Conservation (phyloP, 345 rosid species). For the Raphanus raphanistrum region DNA sequence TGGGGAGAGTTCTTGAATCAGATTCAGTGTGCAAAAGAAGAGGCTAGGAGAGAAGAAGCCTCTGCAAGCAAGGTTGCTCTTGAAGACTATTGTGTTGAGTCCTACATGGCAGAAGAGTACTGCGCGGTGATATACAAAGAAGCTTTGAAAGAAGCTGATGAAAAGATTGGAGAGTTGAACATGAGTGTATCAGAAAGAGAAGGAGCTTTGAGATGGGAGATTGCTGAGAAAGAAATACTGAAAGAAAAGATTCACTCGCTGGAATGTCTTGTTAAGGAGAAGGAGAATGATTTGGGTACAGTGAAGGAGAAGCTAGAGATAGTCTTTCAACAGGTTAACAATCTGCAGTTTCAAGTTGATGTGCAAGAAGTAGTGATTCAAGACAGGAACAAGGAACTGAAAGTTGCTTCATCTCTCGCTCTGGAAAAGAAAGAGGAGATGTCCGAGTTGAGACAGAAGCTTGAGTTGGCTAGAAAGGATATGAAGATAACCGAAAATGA, state of each 20-base stretch:
- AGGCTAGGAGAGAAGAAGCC: conserved; percentile 22
- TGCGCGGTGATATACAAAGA: conserved; percentile 42
- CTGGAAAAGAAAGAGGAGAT: conserved; percentile 45
- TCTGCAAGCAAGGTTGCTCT: conserved; percentile 30
- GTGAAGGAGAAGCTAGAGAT: conserved; percentile 42
- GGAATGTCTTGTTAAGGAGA: conserved; percentile 39
- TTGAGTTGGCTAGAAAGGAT: conserved; percentile 42
- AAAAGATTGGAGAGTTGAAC: conserved; percentile 44
- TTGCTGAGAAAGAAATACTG: conserved; percentile 49
- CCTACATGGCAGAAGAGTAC: conserved; percentile 43
- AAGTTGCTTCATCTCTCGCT: conserved; percentile 37
- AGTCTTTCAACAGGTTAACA: conserved; percentile 42
- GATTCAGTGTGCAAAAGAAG: conserved; percentile 33
- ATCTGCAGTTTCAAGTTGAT: conserved; percentile 41
- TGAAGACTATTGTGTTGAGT: conserved; percentile 52
- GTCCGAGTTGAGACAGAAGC: conserved; percentile 37
- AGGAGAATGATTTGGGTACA: conserved; percentile 47
- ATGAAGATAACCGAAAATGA: conserved; percentile 45
- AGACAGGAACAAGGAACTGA: conserved; percentile 42
- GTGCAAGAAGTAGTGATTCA: conserved; percentile 41
- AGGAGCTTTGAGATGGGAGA: conserved; percentile 35
- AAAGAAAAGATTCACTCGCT: conserved; percentile 41
- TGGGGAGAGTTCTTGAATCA: conserved; percentile 45
- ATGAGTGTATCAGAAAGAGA: conserved; percentile 43
- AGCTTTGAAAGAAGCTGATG: conserved; percentile 55